Evolutionary conservation across 2,329 filamentous ascomycete species (phyloP), one percentile per base, ranked within the genome.

Genomic region (Pseudogymnoascus sp.): DNA sequence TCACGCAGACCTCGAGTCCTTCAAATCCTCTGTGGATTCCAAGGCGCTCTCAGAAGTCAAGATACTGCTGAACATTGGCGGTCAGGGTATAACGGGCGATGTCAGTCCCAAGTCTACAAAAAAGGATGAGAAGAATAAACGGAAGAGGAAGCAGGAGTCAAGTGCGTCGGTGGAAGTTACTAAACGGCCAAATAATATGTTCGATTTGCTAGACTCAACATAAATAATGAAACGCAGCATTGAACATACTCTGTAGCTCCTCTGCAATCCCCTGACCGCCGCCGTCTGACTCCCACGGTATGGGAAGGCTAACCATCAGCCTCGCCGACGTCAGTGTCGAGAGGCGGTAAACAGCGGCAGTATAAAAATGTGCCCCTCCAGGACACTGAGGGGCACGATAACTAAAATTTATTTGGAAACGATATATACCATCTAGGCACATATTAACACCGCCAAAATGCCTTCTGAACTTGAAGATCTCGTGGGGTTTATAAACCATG

Each of bases 401-500:
- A 33, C 25, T 12, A 53, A 53, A 53, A 20, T 53, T 53, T 28
- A 53, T 53, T 53, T 53, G 28, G 9, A 33, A 33, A 18, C 47
- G 47, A 33, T 18, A 53, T 33, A 53, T 20, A 53, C 28, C 28
- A 20, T 35, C 15, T 33, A 33, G 5, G 18, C 28, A 28, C 28
- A 53, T 53, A 11, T 20, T 18, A 33, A 33, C 14, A 33, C 47
- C 14, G 43, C 15, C 43, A 80, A 66, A 33, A 91, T 92, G 89
- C 82, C 87, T 60, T 86, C 86, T 43, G 87, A 91, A 77, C 74
- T 91, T 47, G 87, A 91, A 77, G 88, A 96, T 90, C 85, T 96
- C 60, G 91, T 97, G 64, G 91, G 91, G 73, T 97, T 97, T 75
- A 89, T 97, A 63, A 88, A 90, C 74, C 88, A 96, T 76, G 90